These are phyloP conservation scores for Polyporus tsugae DNA, from an alignment of 1,284 basidiomycete species.

Conservation along the genomic window DNA sequence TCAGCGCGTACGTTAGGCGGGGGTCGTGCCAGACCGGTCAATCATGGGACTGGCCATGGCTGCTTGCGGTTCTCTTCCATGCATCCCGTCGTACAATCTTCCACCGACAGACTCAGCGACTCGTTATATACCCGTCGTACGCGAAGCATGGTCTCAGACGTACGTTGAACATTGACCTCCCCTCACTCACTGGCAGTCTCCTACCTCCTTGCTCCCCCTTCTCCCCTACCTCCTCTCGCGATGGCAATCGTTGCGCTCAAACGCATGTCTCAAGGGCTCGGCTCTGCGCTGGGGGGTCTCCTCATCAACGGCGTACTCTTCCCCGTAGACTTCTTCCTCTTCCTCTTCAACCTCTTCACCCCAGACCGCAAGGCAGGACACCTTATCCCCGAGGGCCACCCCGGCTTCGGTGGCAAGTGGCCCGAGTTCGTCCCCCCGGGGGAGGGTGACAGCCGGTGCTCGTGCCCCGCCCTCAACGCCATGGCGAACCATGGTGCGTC, in stretches of 20 bases:
- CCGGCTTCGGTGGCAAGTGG: slow-evolving; percentile 74
- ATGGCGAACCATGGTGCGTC: slow-evolving; percentile 78
- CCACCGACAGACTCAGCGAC: not conserved
- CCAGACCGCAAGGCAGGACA: slow-evolving; percentile 57
- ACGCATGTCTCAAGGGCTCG: slow-evolving; percentile 30
- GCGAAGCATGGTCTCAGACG: not conserved
- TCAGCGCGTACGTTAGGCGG: not conserved
- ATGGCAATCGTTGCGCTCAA: slow-evolving; percentile 27
- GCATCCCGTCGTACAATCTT: slow-evolving; percentile 7
- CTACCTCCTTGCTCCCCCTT: not conserved
- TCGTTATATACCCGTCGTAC: not conserved
- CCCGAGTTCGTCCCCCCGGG: slow-evolving; percentile 66
- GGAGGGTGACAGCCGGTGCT: slow-evolving; percentile 70
- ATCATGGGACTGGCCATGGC: not conserved
- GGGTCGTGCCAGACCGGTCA: slow-evolving; percentile 10
- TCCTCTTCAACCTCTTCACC: slow-evolving; percentile 61
- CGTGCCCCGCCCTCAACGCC: slow-evolving; percentile 77
- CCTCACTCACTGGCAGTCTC: not conserved
- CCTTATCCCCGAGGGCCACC: slow-evolving; percentile 63
- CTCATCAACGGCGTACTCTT: slow-evolving; percentile 32
- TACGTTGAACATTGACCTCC: not conserved
- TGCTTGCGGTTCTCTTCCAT: slow-evolving; percentile 1
- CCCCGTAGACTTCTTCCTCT: slow-evolving; percentile 55
- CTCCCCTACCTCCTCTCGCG: not conserved
- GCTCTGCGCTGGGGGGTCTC: slow-evolving; percentile 24